phyloP scores from a whole-genome alignment of 2,329 filamentous ascomycete species.

The Cercospora beticola region DNA sequence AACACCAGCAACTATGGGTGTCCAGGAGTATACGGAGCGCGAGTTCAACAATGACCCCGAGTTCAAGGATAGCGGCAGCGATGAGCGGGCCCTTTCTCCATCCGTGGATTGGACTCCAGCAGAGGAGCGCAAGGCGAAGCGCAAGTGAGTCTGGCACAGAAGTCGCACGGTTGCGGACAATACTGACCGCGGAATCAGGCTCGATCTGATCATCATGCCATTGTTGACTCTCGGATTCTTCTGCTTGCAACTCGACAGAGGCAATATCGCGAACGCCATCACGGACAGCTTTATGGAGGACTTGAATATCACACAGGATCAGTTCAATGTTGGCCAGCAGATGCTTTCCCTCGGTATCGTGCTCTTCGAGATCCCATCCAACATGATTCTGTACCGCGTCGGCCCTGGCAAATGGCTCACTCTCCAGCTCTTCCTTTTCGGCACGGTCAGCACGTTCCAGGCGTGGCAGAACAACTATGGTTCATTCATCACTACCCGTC shows the following conservation, averaged over 20 bases:
- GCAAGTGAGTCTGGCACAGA: slow-evolving; percentile 28
- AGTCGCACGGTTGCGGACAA: not conserved
- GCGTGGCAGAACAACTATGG: slow-evolving; percentile 43
- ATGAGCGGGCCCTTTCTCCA: slow-evolving; percentile 4
- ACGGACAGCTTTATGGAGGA: slow-evolving; percentile 37
- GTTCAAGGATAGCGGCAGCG: slow-evolving; percentile 4
- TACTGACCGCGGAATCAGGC: slow-evolving; percentile 18
- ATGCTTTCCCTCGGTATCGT: slow-evolving; percentile 39
- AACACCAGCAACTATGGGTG: not conserved
- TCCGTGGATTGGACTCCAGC: slow-evolving; percentile 27
- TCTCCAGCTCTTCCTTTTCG: slow-evolving; percentile 41
- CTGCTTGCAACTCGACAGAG: slow-evolving; percentile 37
- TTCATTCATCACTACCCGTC: slow-evolving; percentile 41
- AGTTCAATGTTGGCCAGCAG: slow-evolving; percentile 39
- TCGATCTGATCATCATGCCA: slow-evolving; percentile 38
- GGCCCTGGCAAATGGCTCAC: slow-evolving; percentile 44
- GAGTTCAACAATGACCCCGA: not conserved
- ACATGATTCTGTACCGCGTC: slow-evolving; percentile 38
- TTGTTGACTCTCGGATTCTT: slow-evolving; percentile 38
- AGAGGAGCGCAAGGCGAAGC: slow-evolving; percentile 33
- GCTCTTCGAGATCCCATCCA: slow-evolving; percentile 36
- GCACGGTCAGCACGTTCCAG: slow-evolving; percentile 44
- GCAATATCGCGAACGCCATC: slow-evolving; percentile 37
- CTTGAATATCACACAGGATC: slow-evolving; percentile 34
- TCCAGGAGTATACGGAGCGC: not conserved